These are phyloP conservation scores for Durusdinium trenchii DNA, from an alignment of 73 alveolate genomes.

Conservation along the genomic window DNA sequence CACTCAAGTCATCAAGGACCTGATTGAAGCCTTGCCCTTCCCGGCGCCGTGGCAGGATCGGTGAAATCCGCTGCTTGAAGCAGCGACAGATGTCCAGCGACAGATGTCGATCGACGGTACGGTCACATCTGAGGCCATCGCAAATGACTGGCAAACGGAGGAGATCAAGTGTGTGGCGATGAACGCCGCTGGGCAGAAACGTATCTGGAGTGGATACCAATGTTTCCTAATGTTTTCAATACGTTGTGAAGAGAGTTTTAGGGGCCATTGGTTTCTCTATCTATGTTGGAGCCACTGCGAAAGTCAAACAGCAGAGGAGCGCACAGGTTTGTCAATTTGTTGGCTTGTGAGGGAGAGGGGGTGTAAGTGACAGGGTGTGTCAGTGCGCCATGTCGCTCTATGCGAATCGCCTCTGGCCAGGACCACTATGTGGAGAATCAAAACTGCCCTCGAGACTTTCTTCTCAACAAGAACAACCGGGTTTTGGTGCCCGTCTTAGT, in stretches of 20 bases:
- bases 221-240: not conserved
- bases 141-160: conserved; percentile 79
- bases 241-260: no score
- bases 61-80: not conserved
- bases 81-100: no score
- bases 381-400: no score
- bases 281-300: no score
- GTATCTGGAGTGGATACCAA: not conserved
- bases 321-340: no score
- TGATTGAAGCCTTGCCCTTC: conserved; percentile 51
- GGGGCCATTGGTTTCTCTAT: no score
- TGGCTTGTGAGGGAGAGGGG: no score
- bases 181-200: conserved; percentile 41
- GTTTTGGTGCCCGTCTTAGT: conserved; percentile 21
- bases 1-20: conserved; percentile 34
- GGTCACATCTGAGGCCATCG: conserved; percentile 40
- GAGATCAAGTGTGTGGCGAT: conserved; percentile 69
- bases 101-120: not conserved
- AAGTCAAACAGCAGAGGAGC: no score
- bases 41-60: conserved; percentile 21
- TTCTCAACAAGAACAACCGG: conserved; percentile 85
- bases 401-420: not conserved
- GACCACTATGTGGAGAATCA: conserved; percentile 89
- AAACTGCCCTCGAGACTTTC: conserved; percentile 73
- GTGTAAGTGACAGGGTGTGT: no score